Percentiles rank a stretch among this genome's conserved stretches.
phyloP scores from a whole-genome alignment of 2,329 filamentous ascomycete species.

The Aspergillus pseudonomiae region DNA sequence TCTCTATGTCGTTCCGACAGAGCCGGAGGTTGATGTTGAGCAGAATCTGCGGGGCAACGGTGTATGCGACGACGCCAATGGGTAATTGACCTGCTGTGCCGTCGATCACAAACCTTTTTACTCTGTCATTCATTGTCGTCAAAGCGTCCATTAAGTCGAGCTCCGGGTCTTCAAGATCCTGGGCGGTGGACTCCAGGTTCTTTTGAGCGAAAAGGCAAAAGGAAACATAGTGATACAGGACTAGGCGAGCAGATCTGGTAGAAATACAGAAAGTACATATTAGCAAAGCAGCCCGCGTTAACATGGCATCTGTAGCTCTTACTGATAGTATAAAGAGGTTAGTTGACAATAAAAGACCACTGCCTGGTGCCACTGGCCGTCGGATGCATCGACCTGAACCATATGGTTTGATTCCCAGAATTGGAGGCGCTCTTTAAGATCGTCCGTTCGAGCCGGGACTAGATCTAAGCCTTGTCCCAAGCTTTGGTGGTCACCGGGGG shows the following conservation, averaged over 20 bases:
- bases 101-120: background rate
- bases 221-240: background rate
- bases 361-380: background rate
- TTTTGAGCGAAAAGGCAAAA: background rate
- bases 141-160: background rate
- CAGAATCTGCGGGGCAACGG: background rate
- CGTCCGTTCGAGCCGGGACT: background rate
- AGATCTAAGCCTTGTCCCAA: background rate
- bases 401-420: background rate
- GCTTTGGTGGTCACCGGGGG: background rate
- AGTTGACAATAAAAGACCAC: background rate
- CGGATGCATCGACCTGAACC: background rate
- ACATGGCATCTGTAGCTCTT: background rate
- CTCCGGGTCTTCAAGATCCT: background rate
- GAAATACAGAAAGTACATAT: background rate
- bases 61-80: background rate
- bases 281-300: background rate
- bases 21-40: background rate
- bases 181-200: background rate
- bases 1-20: background rate
- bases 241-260: background rate
- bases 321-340: background rate
- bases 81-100: background rate
- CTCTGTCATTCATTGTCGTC: background rate
- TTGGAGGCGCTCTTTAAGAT: background rate